A percentile compares a stretch with the other conserved stretches of the same genome.
Evolutionary conservation across 257 asterid genomes (phyloP).

Genomic region (Fraxinus anomala): DNA sequence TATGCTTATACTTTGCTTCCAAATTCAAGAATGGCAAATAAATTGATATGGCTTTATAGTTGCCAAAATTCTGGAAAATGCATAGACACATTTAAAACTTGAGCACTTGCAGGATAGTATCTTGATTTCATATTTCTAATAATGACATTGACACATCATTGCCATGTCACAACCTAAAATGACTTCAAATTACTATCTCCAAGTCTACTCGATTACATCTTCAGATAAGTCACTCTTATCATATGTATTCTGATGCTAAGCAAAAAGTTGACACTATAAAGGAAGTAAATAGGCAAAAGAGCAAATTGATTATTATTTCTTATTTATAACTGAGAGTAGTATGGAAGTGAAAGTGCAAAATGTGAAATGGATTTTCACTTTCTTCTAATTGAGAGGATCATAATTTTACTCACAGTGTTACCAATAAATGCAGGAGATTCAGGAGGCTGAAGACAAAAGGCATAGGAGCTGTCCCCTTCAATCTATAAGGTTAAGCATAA

Average conservation of each 20-base stretch:
- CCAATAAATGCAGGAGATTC: conserved; percentile 92
- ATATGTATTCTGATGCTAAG: neutral
- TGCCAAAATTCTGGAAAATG: neutral
- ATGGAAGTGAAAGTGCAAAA: neutral
- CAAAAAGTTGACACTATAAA: neutral
- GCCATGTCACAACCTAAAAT: neutral
- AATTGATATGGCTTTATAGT: neutral
- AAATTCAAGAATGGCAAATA: neutral
- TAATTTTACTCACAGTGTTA: conserved; percentile 70
- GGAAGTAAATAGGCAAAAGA: neutral
- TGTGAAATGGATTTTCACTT: neutral
- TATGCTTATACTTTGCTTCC: neutral
- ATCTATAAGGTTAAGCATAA: conserved; percentile 45
- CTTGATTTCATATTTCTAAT: neutral
- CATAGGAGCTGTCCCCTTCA: conserved; percentile 80
- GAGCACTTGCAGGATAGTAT: too few species aligned
- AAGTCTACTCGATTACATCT: neutral
- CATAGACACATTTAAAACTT: neutral
- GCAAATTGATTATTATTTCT: neutral
- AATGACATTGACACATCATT: neutral
- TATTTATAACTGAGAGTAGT: neutral
- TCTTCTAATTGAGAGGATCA: conserved; percentile 2
- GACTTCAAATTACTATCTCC: neutral
- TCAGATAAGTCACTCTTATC: neutral
- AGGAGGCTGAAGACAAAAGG: conserved; percentile 91